Evolutionary conservation across 345 rosid genomes (phyloP), one percentile per base, ranked within the genome.

Genomic region (Salix exigua): DNA sequence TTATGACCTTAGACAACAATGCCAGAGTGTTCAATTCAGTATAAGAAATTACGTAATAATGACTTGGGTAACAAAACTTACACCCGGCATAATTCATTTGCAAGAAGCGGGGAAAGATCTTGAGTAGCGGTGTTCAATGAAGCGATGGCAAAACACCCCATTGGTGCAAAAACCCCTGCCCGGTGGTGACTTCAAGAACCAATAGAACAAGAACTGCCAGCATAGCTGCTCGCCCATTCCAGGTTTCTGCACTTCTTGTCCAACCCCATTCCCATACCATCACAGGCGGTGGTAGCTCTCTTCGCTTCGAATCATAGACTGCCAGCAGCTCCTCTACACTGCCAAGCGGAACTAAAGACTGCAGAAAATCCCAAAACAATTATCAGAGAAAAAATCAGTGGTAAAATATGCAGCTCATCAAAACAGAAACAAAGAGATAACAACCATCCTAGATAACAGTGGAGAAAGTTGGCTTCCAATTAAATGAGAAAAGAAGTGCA

Each of bases 211-310:
- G 84, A 73, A 93, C 98, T 28, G 96, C 98, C 68, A 96, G 79
- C 99, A 96, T 93, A 62, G 99, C 99, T 40, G 99, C 98, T 83
- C 99, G 86, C 68, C 99, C 98, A 23, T 96, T 96, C 99, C 99
- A 93, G 44, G 99, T 96, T 83, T 96, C 99, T 0, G 99, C 99
- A 84, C 99, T 96, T 87, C 82, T 91, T n/a, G 97, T 96, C 98
- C 98, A 96, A 76, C 99, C 98, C 99, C 98, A 93, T 86, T 96
- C 99, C 99, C 99, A 96, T 68, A 96, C 80, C 1, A 86, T 89
- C 80, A 96, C 99, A 1, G 97, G 99, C 0, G 99, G 86, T 48
- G 94, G 99, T 71, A 96, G 88, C 84, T 89, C 98, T 55, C 91
- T 80, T n/a, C 98, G 94, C 72, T 91, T 91, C 30, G 97, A 91